Conservation (phyloP, 257 asterid genomes). For the Ballota nigra region DNA sequence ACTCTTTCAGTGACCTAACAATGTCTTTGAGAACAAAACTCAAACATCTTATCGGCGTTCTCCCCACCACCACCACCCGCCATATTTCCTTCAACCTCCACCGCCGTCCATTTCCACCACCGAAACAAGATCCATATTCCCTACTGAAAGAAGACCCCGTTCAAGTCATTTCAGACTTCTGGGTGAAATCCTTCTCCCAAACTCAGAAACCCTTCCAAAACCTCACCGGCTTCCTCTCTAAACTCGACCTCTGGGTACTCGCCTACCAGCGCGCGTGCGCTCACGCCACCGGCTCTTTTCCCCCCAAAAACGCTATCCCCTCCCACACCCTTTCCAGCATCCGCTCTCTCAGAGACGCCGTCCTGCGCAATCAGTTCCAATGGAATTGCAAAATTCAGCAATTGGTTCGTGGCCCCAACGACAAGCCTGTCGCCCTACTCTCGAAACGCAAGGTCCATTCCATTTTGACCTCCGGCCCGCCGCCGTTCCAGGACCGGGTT, state of each 20-base stretch:
- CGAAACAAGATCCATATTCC: slow-evolving; percentile 46
- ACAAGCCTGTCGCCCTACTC: slow-evolving; percentile 45
- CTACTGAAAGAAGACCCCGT: slow-evolving; percentile 80
- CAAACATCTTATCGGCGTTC: slow-evolving; percentile 55
- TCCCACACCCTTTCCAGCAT: slow-evolving; percentile 51
- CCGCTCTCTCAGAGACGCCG: slow-evolving; percentile 66
- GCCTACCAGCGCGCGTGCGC: slow-evolving; percentile 96
- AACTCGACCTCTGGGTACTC: slow-evolving; percentile 88
- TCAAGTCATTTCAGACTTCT: slow-evolving; percentile 65
- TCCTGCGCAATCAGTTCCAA: slow-evolving; percentile 47
- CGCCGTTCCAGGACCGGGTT: slow-evolving; percentile 78
- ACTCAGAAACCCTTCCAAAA: slow-evolving; percentile 60
- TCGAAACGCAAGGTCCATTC: slow-evolving; percentile 55
- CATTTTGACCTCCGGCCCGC: slow-evolving; percentile 41
- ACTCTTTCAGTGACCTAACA: slow-evolving; percentile 1
- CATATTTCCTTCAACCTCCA: slow-evolving; percentile 24
- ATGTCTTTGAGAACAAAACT: slow-evolving; percentile 67
- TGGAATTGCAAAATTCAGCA: slow-evolving; percentile 66
- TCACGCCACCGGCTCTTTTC: slow-evolving; percentile 81
- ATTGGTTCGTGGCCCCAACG: slow-evolving; percentile 64
- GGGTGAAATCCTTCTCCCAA: slow-evolving; percentile 85
- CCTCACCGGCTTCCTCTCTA: slow-evolving; percentile 85
- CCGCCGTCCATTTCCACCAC: slow-evolving; percentile 24
- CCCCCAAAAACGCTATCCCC: slow-evolving; percentile 69
- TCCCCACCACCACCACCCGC: slow-evolving; percentile 28